A percentile compares a stretch with the other conserved stretches of the same genome.
These are phyloP conservation scores for Astragalus glycyphyllos DNA, from an alignment of 306 rosid species.

Conservation along the genomic window DNA sequence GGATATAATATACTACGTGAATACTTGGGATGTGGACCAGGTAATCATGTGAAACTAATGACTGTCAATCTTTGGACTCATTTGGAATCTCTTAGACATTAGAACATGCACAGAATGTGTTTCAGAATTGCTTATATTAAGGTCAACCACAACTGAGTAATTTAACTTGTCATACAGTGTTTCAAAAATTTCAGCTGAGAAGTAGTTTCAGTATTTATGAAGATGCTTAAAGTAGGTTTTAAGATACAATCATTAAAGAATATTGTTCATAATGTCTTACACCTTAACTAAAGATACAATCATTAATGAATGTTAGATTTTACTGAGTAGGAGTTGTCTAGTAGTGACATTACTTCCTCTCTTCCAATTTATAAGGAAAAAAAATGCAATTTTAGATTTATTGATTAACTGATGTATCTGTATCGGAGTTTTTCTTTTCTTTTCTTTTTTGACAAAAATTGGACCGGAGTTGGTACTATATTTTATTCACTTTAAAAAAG, in stretches of 20 bases:
- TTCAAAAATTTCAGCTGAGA: not conserved
- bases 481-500: slow-evolving; percentile 13
- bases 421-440: no score
- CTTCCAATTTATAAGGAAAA: no score
- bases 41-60: slow-evolving; percentile 67
- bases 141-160: slow-evolving; percentile 62
- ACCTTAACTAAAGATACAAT: slow-evolving; percentile 2
- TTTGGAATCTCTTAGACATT: slow-evolving; percentile 64
- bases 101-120: slow-evolving; percentile 88
- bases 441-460: no score
- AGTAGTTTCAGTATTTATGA: no score
- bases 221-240: slow-evolving; percentile 26
- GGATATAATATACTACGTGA: slow-evolving; percentile 53
- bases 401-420: no score
- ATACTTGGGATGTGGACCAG: slow-evolving; percentile 75
- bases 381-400: no score
- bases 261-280: slow-evolving; percentile 10
- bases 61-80: slow-evolving; percentile 72
- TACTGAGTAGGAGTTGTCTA: no score
- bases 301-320: not conserved
- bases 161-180: slow-evolving; percentile 14
- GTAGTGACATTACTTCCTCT: no score
- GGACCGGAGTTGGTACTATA: no score
- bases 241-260: slow-evolving; percentile 24
- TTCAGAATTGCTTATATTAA: slow-evolving; percentile 48